Percentiles rank a stretch among this genome's conserved stretches.
These are phyloP conservation scores for Calonectria pseudoreteaudii DNA, from an alignment of 2,329 filamentous ascomycete genomes.

Conservation along the genomic window DNA sequence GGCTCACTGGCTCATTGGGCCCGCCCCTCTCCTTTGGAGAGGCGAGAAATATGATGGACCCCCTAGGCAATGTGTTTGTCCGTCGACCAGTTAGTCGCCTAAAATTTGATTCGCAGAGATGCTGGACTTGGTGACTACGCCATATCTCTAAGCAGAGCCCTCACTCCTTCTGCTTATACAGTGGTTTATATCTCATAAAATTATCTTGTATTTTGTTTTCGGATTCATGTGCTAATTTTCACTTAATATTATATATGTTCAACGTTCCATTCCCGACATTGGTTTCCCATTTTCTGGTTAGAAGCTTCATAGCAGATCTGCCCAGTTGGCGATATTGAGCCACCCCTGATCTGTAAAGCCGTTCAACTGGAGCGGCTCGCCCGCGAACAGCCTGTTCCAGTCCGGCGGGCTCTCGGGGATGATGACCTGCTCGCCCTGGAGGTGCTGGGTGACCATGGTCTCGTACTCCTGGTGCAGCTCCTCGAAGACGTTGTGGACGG, in stretches of 20 bases:
- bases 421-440: slow-evolving; percentile 40
- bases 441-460: slow-evolving; percentile 35
- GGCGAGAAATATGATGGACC: too few relatives aligned
- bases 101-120: too few relatives aligned
- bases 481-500: slow-evolving; percentile 42
- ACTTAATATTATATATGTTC: neutral
- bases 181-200: neutral
- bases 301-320: slow-evolving; percentile 27
- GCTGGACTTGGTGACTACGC: too few relatives aligned
- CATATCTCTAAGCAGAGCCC: too few relatives aligned
- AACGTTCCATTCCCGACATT: too few relatives aligned
- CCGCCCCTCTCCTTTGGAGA: too few relatives aligned
- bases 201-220: neutral
- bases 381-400: slow-evolving; percentile 39
- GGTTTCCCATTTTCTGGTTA: neutral
- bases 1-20: too few relatives aligned
- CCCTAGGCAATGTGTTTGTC: too few relatives aligned
- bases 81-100: too few relatives aligned
- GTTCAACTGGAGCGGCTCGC: slow-evolving; percentile 30
- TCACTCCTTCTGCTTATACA: too few relatives aligned
- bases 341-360: slow-evolving; percentile 39
- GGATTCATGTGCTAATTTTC: neutral
- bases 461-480: slow-evolving; percentile 41
- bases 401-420: slow-evolving; percentile 39
- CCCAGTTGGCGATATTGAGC: slow-evolving; percentile 43